Evolutionary conservation across 345 rosid genomes (phyloP).

Genomic region (Angophora floribunda): DNA sequence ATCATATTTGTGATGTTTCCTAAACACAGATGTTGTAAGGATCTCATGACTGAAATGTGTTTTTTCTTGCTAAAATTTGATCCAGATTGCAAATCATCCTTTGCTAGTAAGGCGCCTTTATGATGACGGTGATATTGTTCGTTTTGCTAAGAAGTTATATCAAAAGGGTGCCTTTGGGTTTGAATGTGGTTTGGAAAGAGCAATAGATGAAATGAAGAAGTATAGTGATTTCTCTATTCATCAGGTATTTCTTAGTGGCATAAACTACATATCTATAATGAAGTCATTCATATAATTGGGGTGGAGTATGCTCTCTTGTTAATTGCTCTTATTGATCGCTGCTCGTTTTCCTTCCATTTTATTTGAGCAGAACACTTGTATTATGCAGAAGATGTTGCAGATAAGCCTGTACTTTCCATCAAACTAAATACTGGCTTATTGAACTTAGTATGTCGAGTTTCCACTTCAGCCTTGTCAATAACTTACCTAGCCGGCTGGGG

Average conservation of each 20-base stretch:
- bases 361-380: background rate
- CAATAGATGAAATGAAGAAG: conserved; percentile 71
- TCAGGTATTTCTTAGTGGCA: conserved; percentile 37
- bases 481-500: background rate
- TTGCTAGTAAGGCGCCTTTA: conserved; percentile 83
- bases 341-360: background rate
- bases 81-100: conserved; percentile 96
- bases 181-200: conserved; percentile 80
- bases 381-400: background rate
- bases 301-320: background rate
- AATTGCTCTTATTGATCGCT: background rate
- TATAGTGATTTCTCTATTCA: conserved; percentile 87
- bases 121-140: conserved; percentile 62
- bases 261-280: background rate
- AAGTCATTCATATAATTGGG: background rate
- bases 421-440: background rate
- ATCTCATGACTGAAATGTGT: background rate
- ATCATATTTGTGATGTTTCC: background rate
- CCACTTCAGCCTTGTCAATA: background rate
- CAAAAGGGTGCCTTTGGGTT: conserved; percentile 86
- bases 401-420: background rate
- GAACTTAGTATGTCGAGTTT: background rate
- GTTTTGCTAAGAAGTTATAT: conserved; percentile 66
- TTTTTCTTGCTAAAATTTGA: background rate
- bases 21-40: background rate